These are phyloP conservation scores for Globisporangium spiculum DNA, from an alignment of 352 stramenopile species.

Conservation along the genomic window DNA sequence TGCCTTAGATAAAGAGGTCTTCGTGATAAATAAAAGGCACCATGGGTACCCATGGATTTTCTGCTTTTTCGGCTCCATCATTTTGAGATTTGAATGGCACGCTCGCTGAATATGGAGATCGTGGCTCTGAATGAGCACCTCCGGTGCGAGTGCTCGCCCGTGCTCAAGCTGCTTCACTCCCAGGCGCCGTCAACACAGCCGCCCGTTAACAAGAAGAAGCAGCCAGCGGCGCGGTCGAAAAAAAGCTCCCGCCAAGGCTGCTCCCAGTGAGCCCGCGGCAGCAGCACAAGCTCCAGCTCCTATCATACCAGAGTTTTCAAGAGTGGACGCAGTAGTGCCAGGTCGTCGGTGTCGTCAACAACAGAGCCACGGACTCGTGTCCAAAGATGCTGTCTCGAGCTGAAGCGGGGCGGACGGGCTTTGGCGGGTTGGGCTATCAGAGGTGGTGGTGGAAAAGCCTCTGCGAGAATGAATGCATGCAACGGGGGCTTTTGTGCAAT, in stretches of 20 bases:
- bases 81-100: neutral
- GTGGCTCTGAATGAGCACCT: conserved; percentile 67
- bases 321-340: too few relatives aligned
- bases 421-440: neutral
- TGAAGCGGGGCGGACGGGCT: too few relatives aligned
- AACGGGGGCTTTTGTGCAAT: neutral
- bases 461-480: neutral
- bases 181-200: conserved; percentile 7
- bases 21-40: too few relatives aligned
- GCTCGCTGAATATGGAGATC: conserved; percentile 45
- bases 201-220: neutral
- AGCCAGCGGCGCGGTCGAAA: neutral
- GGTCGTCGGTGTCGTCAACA: too few relatives aligned
- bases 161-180: conserved; percentile 49
- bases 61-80: too few relatives aligned
- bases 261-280: neutral
- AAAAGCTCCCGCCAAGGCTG: neutral
- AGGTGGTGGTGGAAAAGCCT: neutral
- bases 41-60: too few relatives aligned
- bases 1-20: too few relatives aligned
- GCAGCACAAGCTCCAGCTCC: neutral
- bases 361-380: too few relatives aligned
- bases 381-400: too few relatives aligned
- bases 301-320: neutral
- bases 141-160: conserved; percentile 48